Percentiles rank a stretch among this genome's conserved stretches.
These are phyloP conservation scores for Lactarius sp. DNA, from an alignment of 768 basidiomycete species.

Conservation along the genomic window DNA sequence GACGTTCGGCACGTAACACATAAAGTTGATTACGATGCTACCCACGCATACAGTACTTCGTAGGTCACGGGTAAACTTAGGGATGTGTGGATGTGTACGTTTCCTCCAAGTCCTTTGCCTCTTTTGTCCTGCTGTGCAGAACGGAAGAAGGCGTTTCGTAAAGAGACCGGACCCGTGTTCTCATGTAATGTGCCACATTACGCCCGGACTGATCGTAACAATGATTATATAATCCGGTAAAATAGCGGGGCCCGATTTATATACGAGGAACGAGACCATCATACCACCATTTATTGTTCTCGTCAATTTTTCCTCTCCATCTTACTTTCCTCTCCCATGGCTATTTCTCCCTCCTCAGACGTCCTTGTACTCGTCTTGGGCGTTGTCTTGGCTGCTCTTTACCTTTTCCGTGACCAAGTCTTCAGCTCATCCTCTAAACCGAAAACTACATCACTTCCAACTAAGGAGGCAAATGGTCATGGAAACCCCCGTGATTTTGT, in stretches of 20 bases:
- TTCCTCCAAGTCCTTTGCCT: too few species aligned
- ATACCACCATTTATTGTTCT: not conserved
- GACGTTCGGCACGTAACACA: not conserved
- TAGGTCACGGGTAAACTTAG: too few species aligned
- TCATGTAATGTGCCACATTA: not conserved
- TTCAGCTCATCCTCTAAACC: constrained; percentile 59
- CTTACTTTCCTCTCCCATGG: constrained; percentile 37
- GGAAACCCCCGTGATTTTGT: constrained; percentile 94
- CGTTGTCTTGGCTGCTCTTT: constrained; percentile 67
- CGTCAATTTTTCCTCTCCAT: constrained; percentile 16
- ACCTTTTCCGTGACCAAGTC: constrained; percentile 80
- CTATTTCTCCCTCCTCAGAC: constrained; percentile 64
- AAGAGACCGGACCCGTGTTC: not conserved
- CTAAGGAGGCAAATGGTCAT: constrained; percentile 48
- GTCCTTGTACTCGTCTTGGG: constrained; percentile 67
- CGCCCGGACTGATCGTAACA: not conserved
- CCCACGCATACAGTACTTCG: too few species aligned
- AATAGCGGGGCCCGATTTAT: too few species aligned
- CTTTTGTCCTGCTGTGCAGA: too few species aligned
- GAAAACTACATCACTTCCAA: constrained; percentile 44
- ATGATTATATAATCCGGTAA: constrained; percentile 5
- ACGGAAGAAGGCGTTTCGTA: not conserved
- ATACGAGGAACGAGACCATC: too few species aligned
- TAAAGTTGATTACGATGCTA: not conserved
- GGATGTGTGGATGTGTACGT: too few species aligned